Conservation (phyloP, 2,329 filamentous ascomycete genomes). For the Arthrobotrys megalospora region DNA sequence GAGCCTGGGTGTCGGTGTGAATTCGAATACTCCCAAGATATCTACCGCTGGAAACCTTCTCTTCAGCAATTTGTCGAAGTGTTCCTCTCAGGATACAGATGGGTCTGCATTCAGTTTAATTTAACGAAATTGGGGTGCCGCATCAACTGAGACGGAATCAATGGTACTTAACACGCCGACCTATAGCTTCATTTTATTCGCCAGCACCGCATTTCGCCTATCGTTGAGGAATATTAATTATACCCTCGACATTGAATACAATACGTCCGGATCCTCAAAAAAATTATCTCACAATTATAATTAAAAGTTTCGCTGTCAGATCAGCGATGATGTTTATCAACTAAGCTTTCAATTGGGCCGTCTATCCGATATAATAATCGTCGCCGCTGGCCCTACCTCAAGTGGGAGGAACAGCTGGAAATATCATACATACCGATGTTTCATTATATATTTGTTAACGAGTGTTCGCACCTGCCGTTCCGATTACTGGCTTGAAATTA, state of each 20-base stretch:
- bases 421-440: not conserved
- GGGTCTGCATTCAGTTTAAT: not conserved
- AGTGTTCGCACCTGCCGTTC: conserved; percentile 5
- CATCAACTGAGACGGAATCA: not conserved
- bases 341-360: too few relatives aligned
- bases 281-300: not conserved
- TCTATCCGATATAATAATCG: not conserved
- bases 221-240: too few relatives aligned
- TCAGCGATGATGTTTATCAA: too few relatives aligned
- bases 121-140: conserved; percentile 2
- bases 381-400: too few relatives aligned
- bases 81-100: not conserved
- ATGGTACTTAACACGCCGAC: conserved; percentile 4
- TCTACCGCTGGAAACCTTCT: not conserved
- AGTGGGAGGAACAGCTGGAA: not conserved
- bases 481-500: not conserved
- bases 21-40: not conserved
- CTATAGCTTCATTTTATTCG: conserved; percentile 7
- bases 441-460: not conserved
- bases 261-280: not conserved
- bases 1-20: not conserved
- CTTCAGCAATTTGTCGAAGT: too few relatives aligned
- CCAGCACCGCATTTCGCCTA: not conserved
- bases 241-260: too few relatives aligned
- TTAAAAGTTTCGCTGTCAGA: too few relatives aligned